Conservation (phyloP, 257 asterid species). For the Scutellaria minor region DNA sequence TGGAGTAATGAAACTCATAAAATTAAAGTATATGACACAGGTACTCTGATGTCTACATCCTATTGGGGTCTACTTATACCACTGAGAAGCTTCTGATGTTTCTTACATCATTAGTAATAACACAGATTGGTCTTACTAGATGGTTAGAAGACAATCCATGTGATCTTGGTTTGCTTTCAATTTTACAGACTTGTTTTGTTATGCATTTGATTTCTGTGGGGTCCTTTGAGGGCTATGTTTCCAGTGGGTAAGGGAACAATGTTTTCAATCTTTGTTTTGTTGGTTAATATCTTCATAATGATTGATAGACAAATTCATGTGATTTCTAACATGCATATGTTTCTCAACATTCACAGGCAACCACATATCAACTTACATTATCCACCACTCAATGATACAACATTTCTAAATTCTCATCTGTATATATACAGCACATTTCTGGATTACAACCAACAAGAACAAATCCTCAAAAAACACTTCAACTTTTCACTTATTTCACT, state of each 20-base stretch:
- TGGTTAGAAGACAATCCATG: too few species aligned
- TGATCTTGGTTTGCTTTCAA: too few species aligned
- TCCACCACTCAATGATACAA: neutral
- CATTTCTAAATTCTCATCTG: too few species aligned
- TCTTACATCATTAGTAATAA: too few species aligned
- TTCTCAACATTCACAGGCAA: constrained; percentile 17
- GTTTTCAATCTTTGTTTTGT: neutral
- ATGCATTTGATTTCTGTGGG: neutral
- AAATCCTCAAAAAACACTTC: neutral
- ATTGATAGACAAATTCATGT: constrained; percentile 40
- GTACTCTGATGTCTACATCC: too few species aligned
- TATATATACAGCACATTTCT: constrained; percentile 12
- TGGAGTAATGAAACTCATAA: too few species aligned
- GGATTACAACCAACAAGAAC: constrained; percentile 27
- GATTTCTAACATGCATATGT: constrained; percentile 33
- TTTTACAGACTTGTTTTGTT: neutral
- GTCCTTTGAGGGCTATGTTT: constrained; percentile 1
- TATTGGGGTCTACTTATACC: too few species aligned
- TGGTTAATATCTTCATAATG: neutral
- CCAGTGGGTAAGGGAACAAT: constrained; percentile 10
- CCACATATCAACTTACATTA: neutral
- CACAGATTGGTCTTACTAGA: too few species aligned
- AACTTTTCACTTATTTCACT: constrained; percentile 16
- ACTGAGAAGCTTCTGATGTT: too few species aligned
- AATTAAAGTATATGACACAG: too few species aligned